Percentiles rank a stretch among this genome's conserved stretches.
Evolutionary conservation across 331 rosid species (phyloP).

Genomic region (Erythrophleum ivorense): DNA sequence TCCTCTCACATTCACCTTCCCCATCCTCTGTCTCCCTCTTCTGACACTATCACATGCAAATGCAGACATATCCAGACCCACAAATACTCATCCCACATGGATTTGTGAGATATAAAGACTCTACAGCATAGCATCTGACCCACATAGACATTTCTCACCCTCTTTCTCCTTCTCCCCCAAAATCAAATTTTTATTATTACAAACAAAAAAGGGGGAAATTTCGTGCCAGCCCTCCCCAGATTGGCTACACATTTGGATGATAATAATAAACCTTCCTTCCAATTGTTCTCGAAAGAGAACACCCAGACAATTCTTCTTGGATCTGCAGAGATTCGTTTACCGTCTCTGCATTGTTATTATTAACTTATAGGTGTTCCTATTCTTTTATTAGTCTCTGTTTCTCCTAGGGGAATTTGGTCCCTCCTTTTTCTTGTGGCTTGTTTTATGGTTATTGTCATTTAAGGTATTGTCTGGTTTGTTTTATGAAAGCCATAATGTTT

Average conservation of each 20-base stretch:
- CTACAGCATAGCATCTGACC: conserved; percentile 39
- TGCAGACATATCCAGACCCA: conserved; percentile 61
- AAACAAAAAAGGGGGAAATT: background rate
- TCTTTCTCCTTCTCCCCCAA: conserved; percentile 21
- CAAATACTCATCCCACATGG: conserved; percentile 62
- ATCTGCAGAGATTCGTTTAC: conserved; percentile 53
- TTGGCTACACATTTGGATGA: conserved; percentile 46
- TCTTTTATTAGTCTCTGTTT: background rate
- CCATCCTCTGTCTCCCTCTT: background rate
- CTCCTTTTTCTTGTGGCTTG: conserved; percentile 35
- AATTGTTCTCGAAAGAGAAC: conserved; percentile 41
- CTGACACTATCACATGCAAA: conserved; percentile 80
- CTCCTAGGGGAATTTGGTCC: conserved; percentile 35
- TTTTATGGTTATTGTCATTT: conserved; percentile 21
- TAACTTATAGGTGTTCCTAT: conserved; percentile 38
- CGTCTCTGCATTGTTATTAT: conserved; percentile 44
- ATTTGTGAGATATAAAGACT: background rate
- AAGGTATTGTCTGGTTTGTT: conserved; percentile 44
- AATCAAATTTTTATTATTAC: background rate
- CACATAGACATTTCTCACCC: conserved; percentile 40
- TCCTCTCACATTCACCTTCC: background rate
- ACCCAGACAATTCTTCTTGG: conserved; percentile 46
- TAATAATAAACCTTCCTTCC: conserved; percentile 42
- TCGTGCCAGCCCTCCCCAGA: conserved; percentile 43
- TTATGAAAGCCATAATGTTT: conserved; percentile 43